Evolutionary conservation across 2,329 filamentous ascomycete species (phyloP), one percentile per base, ranked within the genome.

Genomic region (Byssothecium circinans): DNA sequence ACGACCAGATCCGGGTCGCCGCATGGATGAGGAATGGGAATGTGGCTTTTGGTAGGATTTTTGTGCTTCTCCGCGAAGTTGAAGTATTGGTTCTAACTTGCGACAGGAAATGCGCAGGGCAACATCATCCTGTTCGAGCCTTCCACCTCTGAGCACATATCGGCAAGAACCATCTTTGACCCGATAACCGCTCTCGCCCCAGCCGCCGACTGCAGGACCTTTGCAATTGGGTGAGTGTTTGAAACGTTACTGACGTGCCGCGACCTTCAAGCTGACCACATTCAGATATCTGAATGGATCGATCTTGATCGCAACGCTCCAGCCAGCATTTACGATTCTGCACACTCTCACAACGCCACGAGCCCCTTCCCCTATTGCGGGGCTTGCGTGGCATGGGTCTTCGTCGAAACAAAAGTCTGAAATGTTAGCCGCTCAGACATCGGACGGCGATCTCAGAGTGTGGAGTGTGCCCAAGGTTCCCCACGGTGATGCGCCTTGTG

Each of bases 11-110:
- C 54, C 86, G 85, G 18, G 86, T 89, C 23, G 92, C 91, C 30
- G 81, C 88, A 11, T 99, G 94, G 90, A 96, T 99, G 91, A 83
- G 87, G 36, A 96, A 96, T 74, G 94, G 94, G 45, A 95, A 96
- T 74, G 86, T 99, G 57, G 92, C 90, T 30, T 97, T 97, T 77
- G 94, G 92, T 96, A 79, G 71, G 85, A 60, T n/a, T 27, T 15
- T 22, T n/a, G 18, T 14, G 19, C 6, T 35, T 32, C 29, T n/a
- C 29, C 29, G 6, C 29, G 10, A 32, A 36, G 43, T 50, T 48
- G 46, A 41, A 12, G 40, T 20, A 38, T 19, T n/a, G 27, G 32
- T 46, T 42, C 54, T 61, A 46, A 61, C 46, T 29, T 34, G 32
- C 37, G 25, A 47, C 47, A 97, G 92, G 94, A 47, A 96, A 96